Conservation (phyloP, 2,329 filamentous ascomycete genomes). For the Claviceps digitariae region DNA sequence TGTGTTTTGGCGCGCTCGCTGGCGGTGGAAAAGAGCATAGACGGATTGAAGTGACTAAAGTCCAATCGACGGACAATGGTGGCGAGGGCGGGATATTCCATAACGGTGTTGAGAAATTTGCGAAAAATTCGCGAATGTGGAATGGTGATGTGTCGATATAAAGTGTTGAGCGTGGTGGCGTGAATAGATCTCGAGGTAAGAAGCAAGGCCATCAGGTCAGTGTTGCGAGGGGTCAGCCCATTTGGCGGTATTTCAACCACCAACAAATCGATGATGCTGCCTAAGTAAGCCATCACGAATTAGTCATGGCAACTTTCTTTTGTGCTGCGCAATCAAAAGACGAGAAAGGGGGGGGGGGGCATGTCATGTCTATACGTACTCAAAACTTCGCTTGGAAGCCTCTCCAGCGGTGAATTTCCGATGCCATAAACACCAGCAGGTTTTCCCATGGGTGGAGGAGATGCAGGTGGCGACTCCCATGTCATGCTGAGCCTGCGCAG, state of each 20-base stretch:
- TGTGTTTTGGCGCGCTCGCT: slow-evolving; percentile 61
- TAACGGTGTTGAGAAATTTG: slow-evolving; percentile 62
- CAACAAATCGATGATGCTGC: slow-evolving; percentile 60
- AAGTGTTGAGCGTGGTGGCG: slow-evolving; percentile 55
- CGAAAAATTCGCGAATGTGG: slow-evolving; percentile 74
- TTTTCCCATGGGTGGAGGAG: slow-evolving; percentile 20
- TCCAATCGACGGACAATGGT: slow-evolving; percentile 67
- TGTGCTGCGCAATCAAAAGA: background rate
- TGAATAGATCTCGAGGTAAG: slow-evolving; percentile 65
- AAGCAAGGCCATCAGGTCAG: slow-evolving; percentile 63
- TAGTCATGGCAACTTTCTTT: slow-evolving; percentile 2
- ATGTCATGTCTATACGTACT: slow-evolving; percentile 35
- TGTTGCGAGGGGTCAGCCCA: slow-evolving; percentile 61
- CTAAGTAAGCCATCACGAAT: slow-evolving; percentile 24
- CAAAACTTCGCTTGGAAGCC: slow-evolving; percentile 55
- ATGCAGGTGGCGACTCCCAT: slow-evolving; percentile 32
- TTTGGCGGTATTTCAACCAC: slow-evolving; percentile 60
- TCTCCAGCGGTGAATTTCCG: slow-evolving; percentile 49
- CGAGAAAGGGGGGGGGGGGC: background rate
- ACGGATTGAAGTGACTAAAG: slow-evolving; percentile 76
- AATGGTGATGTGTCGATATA: slow-evolving; percentile 70
- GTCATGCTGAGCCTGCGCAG: slow-evolving; percentile 40
- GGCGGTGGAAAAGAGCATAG: slow-evolving; percentile 60
- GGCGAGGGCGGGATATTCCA: slow-evolving; percentile 52
- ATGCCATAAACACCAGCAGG: slow-evolving; percentile 18